A percentile compares a stretch with the other conserved stretches of the same genome.
These are phyloP conservation scores for Monosporozyma aerobia DNA, from an alignment of 805 yeast species.

Conservation along the genomic window DNA sequence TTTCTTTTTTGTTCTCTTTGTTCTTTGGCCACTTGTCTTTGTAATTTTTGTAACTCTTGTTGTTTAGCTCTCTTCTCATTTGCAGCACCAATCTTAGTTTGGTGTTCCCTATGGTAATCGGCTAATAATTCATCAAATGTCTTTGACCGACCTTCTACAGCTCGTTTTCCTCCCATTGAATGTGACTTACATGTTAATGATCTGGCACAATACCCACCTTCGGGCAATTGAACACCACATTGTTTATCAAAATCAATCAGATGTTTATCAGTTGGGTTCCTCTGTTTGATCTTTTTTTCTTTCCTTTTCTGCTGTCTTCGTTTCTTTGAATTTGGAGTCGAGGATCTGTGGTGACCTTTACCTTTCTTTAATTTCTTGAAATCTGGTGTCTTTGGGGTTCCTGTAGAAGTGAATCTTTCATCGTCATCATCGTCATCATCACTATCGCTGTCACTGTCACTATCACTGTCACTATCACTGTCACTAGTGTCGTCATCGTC, in stretches of 20 bases:
- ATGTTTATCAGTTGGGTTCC: constrained; percentile 64
- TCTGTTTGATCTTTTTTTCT: constrained; percentile 38
- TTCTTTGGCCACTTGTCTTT: constrained; percentile 22
- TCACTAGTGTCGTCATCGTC: neutral
- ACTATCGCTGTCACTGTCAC: neutral
- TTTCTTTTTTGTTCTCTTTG: constrained; percentile 21
- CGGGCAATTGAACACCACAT: constrained; percentile 91
- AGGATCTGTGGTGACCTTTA: neutral
- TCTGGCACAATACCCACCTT: constrained; percentile 94
- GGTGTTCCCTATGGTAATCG: constrained; percentile 86
- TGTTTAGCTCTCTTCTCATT: constrained; percentile 72
- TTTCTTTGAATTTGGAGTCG: constrained; percentile 4
- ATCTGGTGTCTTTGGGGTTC: constrained; percentile 2
- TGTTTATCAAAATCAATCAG: constrained; percentile 79
- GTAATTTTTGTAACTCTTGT: constrained; percentile 35
- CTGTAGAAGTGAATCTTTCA: neutral
- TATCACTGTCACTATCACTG: neutral
- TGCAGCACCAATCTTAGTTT: constrained; percentile 76
- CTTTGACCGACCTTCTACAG: constrained; percentile 87
- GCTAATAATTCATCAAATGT: constrained; percentile 83
- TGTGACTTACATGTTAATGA: constrained; percentile 95
- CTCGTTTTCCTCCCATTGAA: constrained; percentile 96
- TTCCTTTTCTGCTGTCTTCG: constrained; percentile 18
- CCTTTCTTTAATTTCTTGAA: constrained; percentile 4
- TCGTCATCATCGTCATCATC: neutral